These are phyloP conservation scores for Micractinium sp. DNA, from an alignment of 139 green algal genomes.

Conservation along the genomic window DNA sequence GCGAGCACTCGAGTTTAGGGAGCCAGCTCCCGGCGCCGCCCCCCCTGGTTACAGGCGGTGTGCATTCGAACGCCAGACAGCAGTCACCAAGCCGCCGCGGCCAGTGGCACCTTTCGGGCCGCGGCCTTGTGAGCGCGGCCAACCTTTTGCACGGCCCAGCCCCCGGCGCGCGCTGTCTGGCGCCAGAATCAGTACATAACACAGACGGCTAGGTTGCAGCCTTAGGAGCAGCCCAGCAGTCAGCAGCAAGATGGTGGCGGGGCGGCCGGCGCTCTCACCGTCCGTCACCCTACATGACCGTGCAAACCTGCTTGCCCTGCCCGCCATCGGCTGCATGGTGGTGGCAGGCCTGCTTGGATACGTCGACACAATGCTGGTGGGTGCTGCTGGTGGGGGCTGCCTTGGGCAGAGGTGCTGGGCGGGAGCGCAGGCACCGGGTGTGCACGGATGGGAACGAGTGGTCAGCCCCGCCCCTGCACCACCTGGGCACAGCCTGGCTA, in stretches of 20 bases:
- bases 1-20: too few relatives aligned
- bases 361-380: conserved; percentile 23
- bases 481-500: too few relatives aligned
- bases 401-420: too few relatives aligned
- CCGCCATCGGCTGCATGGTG: conserved; percentile 16
- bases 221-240: background rate
- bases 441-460: too few relatives aligned
- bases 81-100: too few relatives aligned
- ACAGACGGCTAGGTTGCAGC: background rate
- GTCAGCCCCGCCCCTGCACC: too few relatives aligned
- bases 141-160: background rate
- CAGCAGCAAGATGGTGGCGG: background rate
- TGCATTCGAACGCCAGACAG: too few relatives aligned
- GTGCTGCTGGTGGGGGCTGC: background rate
- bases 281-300: conserved; percentile 16
- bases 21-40: too few relatives aligned
- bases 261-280: background rate
- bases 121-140: too few relatives aligned
- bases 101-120: too few relatives aligned
- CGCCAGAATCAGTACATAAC: background rate
- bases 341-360: conserved; percentile 19
- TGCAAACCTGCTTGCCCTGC: conserved; percentile 25
- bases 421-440: too few relatives aligned
- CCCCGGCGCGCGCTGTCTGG: background rate
- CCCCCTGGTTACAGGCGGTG: too few relatives aligned